These are phyloP conservation scores for Mycena vulgaris DNA, from an alignment of 768 basidiomycete species.

Conservation along the genomic window DNA sequence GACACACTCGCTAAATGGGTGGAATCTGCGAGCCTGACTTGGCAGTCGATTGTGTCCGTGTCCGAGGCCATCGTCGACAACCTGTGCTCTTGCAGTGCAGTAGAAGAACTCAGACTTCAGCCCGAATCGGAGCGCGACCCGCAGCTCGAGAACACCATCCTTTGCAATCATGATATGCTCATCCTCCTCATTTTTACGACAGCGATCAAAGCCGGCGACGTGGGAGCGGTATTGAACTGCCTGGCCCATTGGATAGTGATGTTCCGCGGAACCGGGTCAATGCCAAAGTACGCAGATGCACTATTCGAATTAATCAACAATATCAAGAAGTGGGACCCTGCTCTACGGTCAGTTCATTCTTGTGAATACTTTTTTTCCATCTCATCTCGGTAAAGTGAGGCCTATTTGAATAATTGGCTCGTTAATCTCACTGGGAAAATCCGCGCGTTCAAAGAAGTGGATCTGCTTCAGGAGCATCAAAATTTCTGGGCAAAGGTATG, in stretches of 20 bases:
- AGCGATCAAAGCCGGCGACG: conserved; percentile 42
- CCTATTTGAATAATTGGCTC: conserved; percentile 48
- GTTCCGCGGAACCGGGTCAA: conserved; percentile 38
- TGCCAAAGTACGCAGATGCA: conserved; percentile 45
- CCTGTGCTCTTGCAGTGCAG: conserved; percentile 15
- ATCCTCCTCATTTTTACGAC: conserved; percentile 25
- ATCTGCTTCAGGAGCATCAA: conserved; percentile 48
- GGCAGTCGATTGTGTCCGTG: neutral
- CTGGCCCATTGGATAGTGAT: conserved; percentile 41
- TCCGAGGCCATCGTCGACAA: conserved; percentile 1
- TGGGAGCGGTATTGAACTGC: conserved; percentile 39
- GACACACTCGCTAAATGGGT: conserved; percentile 19
- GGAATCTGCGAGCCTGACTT: neutral
- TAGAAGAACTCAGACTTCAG: conserved; percentile 8
- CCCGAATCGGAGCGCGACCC: conserved; percentile 23
- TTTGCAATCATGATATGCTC: conserved; percentile 43
- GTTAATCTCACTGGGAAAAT: no score
- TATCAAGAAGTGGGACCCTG: conserved; percentile 12
- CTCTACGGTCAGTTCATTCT: conserved; percentile 8
- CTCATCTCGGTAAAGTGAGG: conserved; percentile 9
- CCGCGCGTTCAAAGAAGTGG: conserved; percentile 43
- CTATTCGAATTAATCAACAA: conserved; percentile 23
- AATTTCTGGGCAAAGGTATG: no score
- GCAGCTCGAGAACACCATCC: conserved; percentile 34
- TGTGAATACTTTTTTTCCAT: no score